These are phyloP conservation scores for Aspergillus pseudoviridinutans DNA, from an alignment of 2,329 filamentous ascomycete genomes.

Conservation along the genomic window DNA sequence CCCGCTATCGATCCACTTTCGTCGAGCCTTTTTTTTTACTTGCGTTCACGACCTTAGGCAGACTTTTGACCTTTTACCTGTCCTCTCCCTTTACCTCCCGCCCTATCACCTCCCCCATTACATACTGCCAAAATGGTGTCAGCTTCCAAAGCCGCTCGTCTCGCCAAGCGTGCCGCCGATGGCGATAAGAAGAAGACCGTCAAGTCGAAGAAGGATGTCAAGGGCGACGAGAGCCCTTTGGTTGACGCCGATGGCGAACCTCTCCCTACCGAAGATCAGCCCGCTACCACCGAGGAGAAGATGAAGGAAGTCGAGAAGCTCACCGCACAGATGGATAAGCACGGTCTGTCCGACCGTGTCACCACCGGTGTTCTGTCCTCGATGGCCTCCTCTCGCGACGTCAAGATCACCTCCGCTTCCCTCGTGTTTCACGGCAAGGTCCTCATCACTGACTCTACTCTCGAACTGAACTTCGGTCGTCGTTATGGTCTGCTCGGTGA, in stretches of 20 bases:
- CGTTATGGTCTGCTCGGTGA: slow-evolving; percentile 94
- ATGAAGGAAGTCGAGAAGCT: slow-evolving; percentile 80
- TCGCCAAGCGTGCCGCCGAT: slow-evolving; percentile 64
- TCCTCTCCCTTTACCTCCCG: slow-evolving; percentile 11
- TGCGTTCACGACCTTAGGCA: slow-evolving; percentile 13
- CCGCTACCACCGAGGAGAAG: slow-evolving; percentile 69
- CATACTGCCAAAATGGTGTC: slow-evolving; percentile 55
- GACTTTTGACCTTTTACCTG: slow-evolving; percentile 23
- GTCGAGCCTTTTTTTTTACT: slow-evolving; percentile 25
- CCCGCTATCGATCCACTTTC: slow-evolving; percentile 32
- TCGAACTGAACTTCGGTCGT: slow-evolving; percentile 89
- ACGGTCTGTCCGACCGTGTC: slow-evolving; percentile 94
- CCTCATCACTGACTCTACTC: slow-evolving; percentile 85
- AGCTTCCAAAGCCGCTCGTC: slow-evolving; percentile 64
- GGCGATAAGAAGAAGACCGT: slow-evolving; percentile 69
- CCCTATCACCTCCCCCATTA: slow-evolving; percentile 9
- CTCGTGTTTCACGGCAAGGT: slow-evolving; percentile 98
- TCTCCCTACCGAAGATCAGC: slow-evolving; percentile 55
- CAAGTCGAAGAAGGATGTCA: slow-evolving; percentile 54
- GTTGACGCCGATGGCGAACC: slow-evolving; percentile 60
- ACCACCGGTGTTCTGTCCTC: slow-evolving; percentile 95
- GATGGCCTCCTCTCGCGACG: slow-evolving; percentile 78
- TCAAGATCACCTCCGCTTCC: slow-evolving; percentile 91
- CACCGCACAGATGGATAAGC: slow-evolving; percentile 88
- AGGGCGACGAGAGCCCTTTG: slow-evolving; percentile 61